A percentile compares a stretch with the other conserved stretches of the same genome.
These are phyloP conservation scores for Coprinellus aureogranulatus DNA, from an alignment of 768 basidiomycete species.

Conservation along the genomic window DNA sequence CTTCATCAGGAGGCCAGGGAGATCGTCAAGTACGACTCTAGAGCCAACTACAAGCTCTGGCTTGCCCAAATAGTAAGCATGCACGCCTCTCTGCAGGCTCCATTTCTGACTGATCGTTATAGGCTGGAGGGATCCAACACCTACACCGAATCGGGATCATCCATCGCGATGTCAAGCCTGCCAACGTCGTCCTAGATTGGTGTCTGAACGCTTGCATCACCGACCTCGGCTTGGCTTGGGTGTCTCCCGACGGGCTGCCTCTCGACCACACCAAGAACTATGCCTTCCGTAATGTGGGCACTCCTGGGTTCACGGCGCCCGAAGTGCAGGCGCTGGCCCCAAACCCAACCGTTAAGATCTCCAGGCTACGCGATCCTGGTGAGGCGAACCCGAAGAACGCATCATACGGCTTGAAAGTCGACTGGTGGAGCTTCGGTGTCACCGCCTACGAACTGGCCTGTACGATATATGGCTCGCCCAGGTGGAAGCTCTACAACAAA, in stretches of 20 bases:
- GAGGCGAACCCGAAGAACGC: not conserved
- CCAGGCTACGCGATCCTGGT: not conserved
- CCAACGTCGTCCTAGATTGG: constrained; percentile 13
- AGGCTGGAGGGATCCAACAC: constrained; percentile 12
- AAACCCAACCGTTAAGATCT: not conserved
- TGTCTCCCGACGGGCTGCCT: not conserved
- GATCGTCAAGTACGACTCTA: too few species aligned
- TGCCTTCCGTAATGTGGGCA: not conserved
- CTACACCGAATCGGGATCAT: constrained; percentile 16
- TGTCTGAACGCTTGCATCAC: constrained; percentile 10
- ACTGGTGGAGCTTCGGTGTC: constrained; percentile 91
- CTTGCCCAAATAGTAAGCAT: constrained; percentile 3
- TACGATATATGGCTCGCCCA: not conserved
- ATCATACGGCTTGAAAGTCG: constrained; percentile 80
- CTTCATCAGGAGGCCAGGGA: too few species aligned
- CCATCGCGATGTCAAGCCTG: constrained; percentile 17
- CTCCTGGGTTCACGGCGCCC: not conserved
- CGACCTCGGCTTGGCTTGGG: constrained; percentile 11
- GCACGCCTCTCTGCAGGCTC: not conserved
- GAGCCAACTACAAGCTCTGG: not conserved
- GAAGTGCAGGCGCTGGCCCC: not conserved
- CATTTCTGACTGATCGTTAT: not conserved
- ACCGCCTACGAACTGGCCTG: constrained; percentile 52
- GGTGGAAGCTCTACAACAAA: too few species aligned
- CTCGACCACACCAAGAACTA: not conserved